Base-by-base conservation (phyloP, 2,329 filamentous ascomycete species). In the Cadophora malorum region DNA sequence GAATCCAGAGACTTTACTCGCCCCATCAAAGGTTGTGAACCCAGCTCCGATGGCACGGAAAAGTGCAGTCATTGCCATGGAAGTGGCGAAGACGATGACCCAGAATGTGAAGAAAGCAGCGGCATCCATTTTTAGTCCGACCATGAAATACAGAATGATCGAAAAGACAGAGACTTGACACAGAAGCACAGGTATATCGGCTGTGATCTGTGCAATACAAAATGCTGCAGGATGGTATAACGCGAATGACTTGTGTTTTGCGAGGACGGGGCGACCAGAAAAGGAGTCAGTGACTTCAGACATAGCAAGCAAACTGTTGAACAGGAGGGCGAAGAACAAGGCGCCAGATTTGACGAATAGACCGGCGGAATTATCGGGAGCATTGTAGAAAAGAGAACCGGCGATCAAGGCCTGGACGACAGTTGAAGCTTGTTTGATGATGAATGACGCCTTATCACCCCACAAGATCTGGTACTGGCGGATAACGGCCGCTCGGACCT, bases 381-480 rank as follows among this genome's bases (percentile, higher is more conserved):
- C 85, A 65, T 88, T 83, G 78, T 91, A 92, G 78, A 92, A 92
- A 3, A 91, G 81, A 0, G 88, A 91, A 7, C 89, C 89, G 1
- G 84, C 82, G 67, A 91, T 85, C 5, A 92, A 77, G 0, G 89
- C 88, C 72, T 90, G 86, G 0, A 82, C 73, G 8, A 91, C 74
- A 1, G 85, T 88, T 0, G 84, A 83, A 5, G 81, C 77, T 71
- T 90, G 87, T 74, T 89, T 90, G 78, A 90, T 87, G 69, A 88
- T 71, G 49, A 90, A 86, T 0, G 87, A 88, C 0, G 85, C 81
- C 71, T 88, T 89, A 76, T 91, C 88, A 50, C 88, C 88, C 82
- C 84, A 86, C 1, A 91, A 73, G 33, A 91, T 88, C 71, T 90
- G 87, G 69, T 90, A 91, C 70, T 91, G 88, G 4, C 90, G 84